Percentiles rank a stretch among this genome's conserved stretches.
Evolutionary conservation across 225 moss, liverwort and hornwort species (phyloP).

Genomic region (Lunularia cruciata): DNA sequence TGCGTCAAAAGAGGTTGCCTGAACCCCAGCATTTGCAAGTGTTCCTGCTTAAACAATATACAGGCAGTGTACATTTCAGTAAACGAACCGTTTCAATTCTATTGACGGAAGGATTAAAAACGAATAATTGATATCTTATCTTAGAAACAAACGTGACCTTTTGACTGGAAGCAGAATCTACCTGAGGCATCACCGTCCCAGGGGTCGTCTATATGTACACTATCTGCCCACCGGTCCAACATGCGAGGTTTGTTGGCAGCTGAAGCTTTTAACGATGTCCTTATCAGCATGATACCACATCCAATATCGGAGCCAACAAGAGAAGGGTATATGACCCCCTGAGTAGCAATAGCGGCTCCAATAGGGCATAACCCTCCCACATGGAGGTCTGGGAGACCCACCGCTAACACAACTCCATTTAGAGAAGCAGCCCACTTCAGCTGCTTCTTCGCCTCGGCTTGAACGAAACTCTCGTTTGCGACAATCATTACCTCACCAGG

Average conservation of each 20-base stretch:
- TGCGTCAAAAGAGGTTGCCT: conserved; percentile 61
- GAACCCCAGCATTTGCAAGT: conserved; percentile 59
- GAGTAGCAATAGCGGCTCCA: conserved; percentile 66
- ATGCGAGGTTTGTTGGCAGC: conserved; percentile 52
- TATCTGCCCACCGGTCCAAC: conserved; percentile 71
- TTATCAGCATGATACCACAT: conserved; percentile 68
- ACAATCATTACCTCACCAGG: conserved; percentile 49
- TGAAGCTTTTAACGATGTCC: conserved; percentile 63
- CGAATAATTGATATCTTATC: not conserved
- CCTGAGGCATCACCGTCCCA: conserved; percentile 66
- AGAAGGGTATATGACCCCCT: conserved; percentile 59
- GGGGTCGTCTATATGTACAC: conserved; percentile 63
- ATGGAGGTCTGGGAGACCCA: conserved; percentile 88
- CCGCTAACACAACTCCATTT: conserved; percentile 66
- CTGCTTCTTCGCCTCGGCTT: conserved; percentile 64
- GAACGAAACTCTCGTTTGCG: conserved; percentile 65
- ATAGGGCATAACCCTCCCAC: conserved; percentile 72
- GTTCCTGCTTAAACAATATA: conserved; percentile 36
- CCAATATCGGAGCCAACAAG: conserved; percentile 89
- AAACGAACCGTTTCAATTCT: too few species aligned
- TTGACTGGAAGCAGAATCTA: conserved; percentile 17
- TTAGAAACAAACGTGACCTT: not conserved
- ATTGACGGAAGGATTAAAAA: not conserved
- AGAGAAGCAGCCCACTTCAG: conserved; percentile 59
- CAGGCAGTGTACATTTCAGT: too few species aligned